Evolutionary conservation across 192 early-diverging fungal genomes (phyloP), one percentile per base, ranked within the genome.

Genomic region (Umbelopsis ramanniana): DNA sequence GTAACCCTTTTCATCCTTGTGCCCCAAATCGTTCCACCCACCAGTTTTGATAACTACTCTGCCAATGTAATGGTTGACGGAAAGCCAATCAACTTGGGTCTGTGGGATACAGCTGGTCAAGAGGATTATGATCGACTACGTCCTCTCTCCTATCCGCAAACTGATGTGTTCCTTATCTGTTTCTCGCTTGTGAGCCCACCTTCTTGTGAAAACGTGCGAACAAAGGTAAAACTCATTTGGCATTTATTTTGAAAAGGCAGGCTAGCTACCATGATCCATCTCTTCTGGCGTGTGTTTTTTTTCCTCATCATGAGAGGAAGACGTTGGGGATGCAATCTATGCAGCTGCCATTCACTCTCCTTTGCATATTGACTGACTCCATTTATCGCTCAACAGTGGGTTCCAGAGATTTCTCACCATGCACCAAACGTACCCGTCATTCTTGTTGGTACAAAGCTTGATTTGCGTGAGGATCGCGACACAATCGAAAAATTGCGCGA

Each of bases 21-120:
- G 35, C 63, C 3, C 17, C n/a, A 21, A 50, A 22, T 69, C 93
- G 91, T 88, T 91, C 92, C 47, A 92, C 21, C 29, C 29, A 29
- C 29, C 26, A 68, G 67, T 22, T 96, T 96, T 74, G 95, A 96
- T 84, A 96, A 96, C 83, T 96, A 96, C 84, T 94, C 93, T 52
- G 95, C 94, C 47, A 95, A 94, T 76, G 95, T 96, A 40, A 96
- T 95, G 93, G 94, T 96, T 6, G 95, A 95, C 81, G 94, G 93
- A 72, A 95, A 95, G 77, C 95, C 94, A 60, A 95, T 96, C 80
- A 96, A 93, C 77, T 79, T 96, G 54, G 95, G 95, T 17, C 84
- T 96, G 69, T 96, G 94, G 94, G 95, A 96, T 85, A 96, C 95
- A 15, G 95, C 95, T 66, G 94, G 94, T 45, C 94, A 96, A 84